Base-by-base conservation (phyloP, 2,329 filamentous ascomycete genomes). In the Hymenoscyphus fraxineus region DNA sequence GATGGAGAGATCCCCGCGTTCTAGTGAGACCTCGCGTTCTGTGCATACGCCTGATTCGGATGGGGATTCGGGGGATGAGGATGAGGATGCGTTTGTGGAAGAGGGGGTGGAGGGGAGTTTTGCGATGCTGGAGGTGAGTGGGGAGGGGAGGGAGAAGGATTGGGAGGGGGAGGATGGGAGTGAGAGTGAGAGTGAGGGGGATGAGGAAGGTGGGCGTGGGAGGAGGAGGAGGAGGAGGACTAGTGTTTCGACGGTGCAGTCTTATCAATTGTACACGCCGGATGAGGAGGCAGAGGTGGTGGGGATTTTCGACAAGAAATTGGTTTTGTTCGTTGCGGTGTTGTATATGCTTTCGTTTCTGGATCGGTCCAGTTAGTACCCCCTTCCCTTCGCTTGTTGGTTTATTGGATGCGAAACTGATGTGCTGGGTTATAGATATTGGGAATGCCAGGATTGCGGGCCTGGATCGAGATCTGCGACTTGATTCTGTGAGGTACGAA, bases 271-370 rank as follows among this genome's bases (percentile, higher is more conserved):
- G 6, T 86, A 85, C 70, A 85, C 83, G 0, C 79, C 80, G 1
- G 88, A 93, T 62, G 93, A 97, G 76, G 93, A 96, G 74, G 78
- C 76, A 27, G 80, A 81, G 3, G 88, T 96, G 9, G 81, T 93
- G 63, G 82, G 81, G 73, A 93, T 91, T 78, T 86, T 97, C 70
- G 93, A 97, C 75, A 82, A 85, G 63, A 85, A 83, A 68, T 82
- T 97, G 61, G 91, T 96, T 6, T 76, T 91, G 0, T 96, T 97
- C 74, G 83, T 97, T 68, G 90, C 91, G 12, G 75, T 94, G 65
- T 81, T 97, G 13, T 97, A 95, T 75, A 84, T 96, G 81, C 80
- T 97, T 67, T 90, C 88, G 67, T 97, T 96, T 74, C 78, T 97
- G 69, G 93, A 97, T 76, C 84, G 93, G 69, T 93, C 91, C 19